phyloP scores from a whole-genome alignment of 73 alveolate genomes.

The Paramecium sexaurelia region DNA sequence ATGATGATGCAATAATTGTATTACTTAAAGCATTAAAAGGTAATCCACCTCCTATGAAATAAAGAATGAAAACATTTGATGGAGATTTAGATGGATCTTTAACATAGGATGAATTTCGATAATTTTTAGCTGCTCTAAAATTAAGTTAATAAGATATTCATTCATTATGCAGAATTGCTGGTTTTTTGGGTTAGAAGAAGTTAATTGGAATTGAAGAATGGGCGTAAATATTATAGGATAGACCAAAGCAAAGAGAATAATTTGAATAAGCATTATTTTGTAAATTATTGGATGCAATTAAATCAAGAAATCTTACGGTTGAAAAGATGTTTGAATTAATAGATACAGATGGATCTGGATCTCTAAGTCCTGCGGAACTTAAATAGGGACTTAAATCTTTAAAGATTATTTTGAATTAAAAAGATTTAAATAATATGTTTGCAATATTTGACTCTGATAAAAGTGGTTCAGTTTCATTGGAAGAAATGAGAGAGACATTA shows the following conservation, averaged over 20 bases:
- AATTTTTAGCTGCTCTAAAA: constrained; percentile 13
- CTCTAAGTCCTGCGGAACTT: constrained; percentile 48
- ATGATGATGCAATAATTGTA: constrained; percentile 63
- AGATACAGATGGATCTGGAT: constrained; percentile 66
- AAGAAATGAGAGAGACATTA: constrained; percentile 50
- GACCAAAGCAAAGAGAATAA: constrained; percentile 54
- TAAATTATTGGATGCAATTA: constrained; percentile 61
- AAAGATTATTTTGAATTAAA: constrained; percentile 50
- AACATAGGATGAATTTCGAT: constrained; percentile 50
- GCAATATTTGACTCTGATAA: constrained; percentile 63
- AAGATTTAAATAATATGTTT: constrained; percentile 51
- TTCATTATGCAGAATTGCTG: constrained; percentile 58
- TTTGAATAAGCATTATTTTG: constrained; percentile 45
- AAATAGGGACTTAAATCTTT: constrained; percentile 54
- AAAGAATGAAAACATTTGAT: constrained; percentile 59
- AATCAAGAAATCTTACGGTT: constrained; percentile 33
- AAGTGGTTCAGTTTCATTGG: constrained; percentile 52
- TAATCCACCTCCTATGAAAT: constrained; percentile 57
- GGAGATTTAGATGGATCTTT: constrained; percentile 59
- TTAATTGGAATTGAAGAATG: constrained; percentile 53
- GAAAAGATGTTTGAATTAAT: constrained; percentile 50
- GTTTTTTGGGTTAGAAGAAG: constrained; percentile 42
- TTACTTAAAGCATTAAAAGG: constrained; percentile 51
- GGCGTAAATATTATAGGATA: constrained; percentile 44
- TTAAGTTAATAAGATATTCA: constrained; percentile 19